Evolutionary conservation across 2,329 filamentous ascomycete species (phyloP).

Genomic region (Sclerotinia sclerotiorum): DNA sequence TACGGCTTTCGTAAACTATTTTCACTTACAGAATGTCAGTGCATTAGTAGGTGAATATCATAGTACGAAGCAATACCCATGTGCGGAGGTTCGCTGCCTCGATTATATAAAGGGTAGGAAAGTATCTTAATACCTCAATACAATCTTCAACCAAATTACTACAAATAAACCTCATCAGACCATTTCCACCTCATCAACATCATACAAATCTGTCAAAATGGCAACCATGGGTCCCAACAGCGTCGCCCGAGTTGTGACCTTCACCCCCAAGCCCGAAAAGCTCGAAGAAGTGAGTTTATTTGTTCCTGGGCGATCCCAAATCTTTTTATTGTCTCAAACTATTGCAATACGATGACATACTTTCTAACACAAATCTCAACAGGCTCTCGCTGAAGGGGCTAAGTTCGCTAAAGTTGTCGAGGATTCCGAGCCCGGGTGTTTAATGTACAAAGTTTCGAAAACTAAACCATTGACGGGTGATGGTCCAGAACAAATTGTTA

Average conservation of each 20-base stretch:
- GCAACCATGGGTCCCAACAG: slow-evolving; percentile 5
- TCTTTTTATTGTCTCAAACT: neutral
- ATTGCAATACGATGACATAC: neutral
- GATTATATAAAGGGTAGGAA: slow-evolving; percentile 9
- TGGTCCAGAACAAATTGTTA: slow-evolving; percentile 17
- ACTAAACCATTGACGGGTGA: slow-evolving; percentile 3
- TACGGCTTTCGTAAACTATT: neutral
- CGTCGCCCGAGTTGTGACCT: neutral
- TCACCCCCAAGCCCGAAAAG: slow-evolving; percentile 16
- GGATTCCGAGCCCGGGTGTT: neutral
- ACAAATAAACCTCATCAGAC: neutral
- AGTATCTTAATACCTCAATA: neutral
- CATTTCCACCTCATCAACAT: neutral
- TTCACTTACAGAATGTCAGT: neutral
- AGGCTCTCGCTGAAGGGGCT: neutral
- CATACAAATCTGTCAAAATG: neutral
- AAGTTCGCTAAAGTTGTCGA: slow-evolving; percentile 1
- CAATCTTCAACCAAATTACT: neutral
- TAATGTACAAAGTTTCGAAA: slow-evolving; percentile 13
- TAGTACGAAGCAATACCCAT: neutral
- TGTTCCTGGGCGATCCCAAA: neutral
- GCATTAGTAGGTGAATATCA: neutral
- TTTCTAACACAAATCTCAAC: neutral
- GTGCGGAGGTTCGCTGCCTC: neutral
- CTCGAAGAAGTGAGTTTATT: neutral